phyloP scores from a whole-genome alignment of 169 alveolate species.

The Plasmodium coatneyi region DNA sequence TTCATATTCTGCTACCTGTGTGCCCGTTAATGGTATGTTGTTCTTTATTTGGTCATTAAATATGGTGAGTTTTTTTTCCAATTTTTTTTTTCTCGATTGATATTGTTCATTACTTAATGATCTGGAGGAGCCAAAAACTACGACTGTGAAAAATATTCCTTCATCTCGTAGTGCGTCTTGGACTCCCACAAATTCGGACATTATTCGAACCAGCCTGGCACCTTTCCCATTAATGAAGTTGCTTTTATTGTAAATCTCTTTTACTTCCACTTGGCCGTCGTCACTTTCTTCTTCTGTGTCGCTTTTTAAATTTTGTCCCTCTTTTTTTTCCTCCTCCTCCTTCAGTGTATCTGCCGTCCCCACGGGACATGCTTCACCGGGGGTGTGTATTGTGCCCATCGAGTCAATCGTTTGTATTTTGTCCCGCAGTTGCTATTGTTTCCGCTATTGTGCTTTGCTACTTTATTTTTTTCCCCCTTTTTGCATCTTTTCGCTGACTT shows the following conservation, averaged over 20 bases:
- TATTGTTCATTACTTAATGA: conserved; percentile 67
- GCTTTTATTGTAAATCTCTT: conserved; percentile 78
- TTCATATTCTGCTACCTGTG: conserved; percentile 20
- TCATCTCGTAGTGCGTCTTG: conserved; percentile 76
- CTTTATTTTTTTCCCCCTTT: background rate
- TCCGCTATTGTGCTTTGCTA: background rate
- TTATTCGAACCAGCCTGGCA: conserved; percentile 80
- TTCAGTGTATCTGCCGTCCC: background rate
- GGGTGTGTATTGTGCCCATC: background rate
- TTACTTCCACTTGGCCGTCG: conserved; percentile 32
- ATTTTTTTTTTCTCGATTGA: conserved; percentile 23
- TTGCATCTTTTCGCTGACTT: background rate
- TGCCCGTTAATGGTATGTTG: background rate
- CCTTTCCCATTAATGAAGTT: conserved; percentile 77
- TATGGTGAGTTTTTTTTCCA: conserved; percentile 19
- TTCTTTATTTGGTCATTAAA: conserved; percentile 9
- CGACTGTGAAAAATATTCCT: conserved; percentile 76
- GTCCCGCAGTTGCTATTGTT: background rate
- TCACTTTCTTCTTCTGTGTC: conserved; percentile 11
- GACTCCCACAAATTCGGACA: conserved; percentile 81
- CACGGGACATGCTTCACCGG: background rate
- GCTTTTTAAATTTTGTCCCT: background rate
- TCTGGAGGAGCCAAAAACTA: conserved; percentile 81
- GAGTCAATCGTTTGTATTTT: background rate
- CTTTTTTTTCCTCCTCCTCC: background rate